Evolutionary conservation across 2,329 filamentous ascomycete genomes (phyloP), one percentile per base, ranked within the genome.

Genomic region (Metarhizium album): DNA sequence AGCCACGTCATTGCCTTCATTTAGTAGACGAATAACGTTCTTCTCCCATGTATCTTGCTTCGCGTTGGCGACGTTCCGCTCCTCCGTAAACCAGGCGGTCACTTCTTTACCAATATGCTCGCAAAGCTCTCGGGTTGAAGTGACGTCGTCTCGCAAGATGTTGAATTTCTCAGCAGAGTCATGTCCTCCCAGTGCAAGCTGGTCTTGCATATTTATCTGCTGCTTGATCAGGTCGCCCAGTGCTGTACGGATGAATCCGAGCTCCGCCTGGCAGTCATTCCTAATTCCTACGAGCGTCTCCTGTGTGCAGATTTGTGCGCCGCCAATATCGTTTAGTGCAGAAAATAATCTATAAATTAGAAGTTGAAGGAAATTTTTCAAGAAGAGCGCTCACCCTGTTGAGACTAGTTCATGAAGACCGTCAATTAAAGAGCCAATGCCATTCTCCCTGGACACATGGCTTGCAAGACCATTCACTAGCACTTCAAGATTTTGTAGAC

Each of bases 141-240:
- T 11, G 22, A 51, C 48, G 22, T 46, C 47, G n/a, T 43, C 31
- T n/a, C 31, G 42, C 22, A 52, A 45, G 13, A 29, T 37, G 6
- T 46, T 37, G 16, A 53, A 8, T 24, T 24, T 43, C 11, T 9
- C 18, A 11, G 38, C 20, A 11, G 42, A 46, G 11, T 24, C 40
- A 40, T 24, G 2, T 13, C 27, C 14, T 38, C n/a, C 13, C 24
- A 14, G 16, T 43, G 27, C 40, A 29, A 57, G 51, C 16, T 57
- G 42, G n/a, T 42, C 46, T 37, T 51, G 14, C 14, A 54, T 14
- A 46, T 45, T 35, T 33, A 42, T 3, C 14, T 53, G 52, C 24
- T 53, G 56, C 37, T 55, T 49, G 9, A 35, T 51, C n/a, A 57
- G 48, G 7, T 47, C 48, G 16, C 43, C 50, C 23, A 53, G 24